A percentile compares a stretch with the other conserved stretches of the same genome.
Evolutionary conservation across 2,329 filamentous ascomycete species (phyloP).

Genomic region (Phyllosticta capitalensis): DNA sequence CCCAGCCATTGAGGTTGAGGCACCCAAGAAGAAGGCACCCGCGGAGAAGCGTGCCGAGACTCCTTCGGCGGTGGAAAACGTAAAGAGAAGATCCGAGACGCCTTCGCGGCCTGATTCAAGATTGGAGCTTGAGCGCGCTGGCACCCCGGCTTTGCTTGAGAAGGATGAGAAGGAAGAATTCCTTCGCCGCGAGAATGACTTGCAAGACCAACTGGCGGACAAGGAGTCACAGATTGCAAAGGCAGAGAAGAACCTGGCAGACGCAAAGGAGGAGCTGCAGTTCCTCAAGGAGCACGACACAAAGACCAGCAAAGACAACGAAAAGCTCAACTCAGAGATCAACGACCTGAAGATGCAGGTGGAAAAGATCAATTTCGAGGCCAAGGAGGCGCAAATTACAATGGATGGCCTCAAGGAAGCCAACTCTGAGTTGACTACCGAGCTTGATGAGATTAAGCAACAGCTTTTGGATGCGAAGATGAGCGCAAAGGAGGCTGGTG

Average conservation of each 20-base stretch:
- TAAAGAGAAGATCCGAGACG: constrained; percentile 38
- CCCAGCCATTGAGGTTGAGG: constrained; percentile 50
- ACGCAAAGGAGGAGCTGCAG: constrained; percentile 76
- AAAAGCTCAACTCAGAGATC: constrained; percentile 72
- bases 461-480: constrained; percentile 93
- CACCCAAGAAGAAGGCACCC: constrained; percentile 39
- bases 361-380: constrained; percentile 89
- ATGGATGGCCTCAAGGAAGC: constrained; percentile 97
- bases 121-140: constrained; percentile 65
- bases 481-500: constrained; percentile 87
- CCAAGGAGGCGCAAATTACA: constrained; percentile 92
- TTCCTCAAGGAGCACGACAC: constrained; percentile 79
- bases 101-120: constrained; percentile 53
- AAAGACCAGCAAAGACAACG: constrained; percentile 80
- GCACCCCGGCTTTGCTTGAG: constrained; percentile 81
- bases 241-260: constrained; percentile 69
- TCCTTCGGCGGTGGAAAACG: constrained; percentile 38
- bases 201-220: constrained; percentile 93
- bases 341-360: constrained; percentile 96
- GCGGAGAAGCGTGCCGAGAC: constrained; percentile 49
- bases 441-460: constrained; percentile 92
- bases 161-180: constrained; percentile 98
- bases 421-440: constrained; percentile 81
- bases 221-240: constrained; percentile 74
- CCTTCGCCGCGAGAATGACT: constrained; percentile 84